These are phyloP conservation scores for Tieghemostelium lacteum DNA, from an alignment of 78 protist species.

Conservation along the genomic window DNA sequence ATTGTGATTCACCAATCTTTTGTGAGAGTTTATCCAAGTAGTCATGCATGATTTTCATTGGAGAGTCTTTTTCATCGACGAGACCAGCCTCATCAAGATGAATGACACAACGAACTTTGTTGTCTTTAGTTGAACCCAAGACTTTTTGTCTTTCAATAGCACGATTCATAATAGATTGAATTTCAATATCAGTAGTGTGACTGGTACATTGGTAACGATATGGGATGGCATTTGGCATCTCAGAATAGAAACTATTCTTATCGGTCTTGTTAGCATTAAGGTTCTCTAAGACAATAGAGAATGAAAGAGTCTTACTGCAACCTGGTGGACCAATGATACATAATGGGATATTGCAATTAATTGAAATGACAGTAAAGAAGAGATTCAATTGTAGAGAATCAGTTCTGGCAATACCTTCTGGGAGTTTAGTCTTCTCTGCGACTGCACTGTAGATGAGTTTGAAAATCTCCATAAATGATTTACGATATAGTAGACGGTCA, in stretches of 20 bases:
- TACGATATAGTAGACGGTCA: neutral
- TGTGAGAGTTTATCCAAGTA: slow-evolving; percentile 49
- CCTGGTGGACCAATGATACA: slow-evolving; percentile 80
- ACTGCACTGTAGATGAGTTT: neutral
- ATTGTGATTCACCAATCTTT: slow-evolving; percentile 16
- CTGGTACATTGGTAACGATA: slow-evolving; percentile 64
- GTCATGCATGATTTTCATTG: slow-evolving; percentile 76
- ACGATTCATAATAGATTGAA: slow-evolving; percentile 30
- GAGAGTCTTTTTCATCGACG: slow-evolving; percentile 51
- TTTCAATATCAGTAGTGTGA: slow-evolving; percentile 69
- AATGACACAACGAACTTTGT: neutral
- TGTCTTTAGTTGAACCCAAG: neutral
- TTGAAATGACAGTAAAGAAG: slow-evolving; percentile 35
- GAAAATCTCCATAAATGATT: too few species aligned
- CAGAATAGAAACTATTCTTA: neutral
- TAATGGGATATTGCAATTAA: slow-evolving; percentile 32
- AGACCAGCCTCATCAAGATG: slow-evolving; percentile 73
- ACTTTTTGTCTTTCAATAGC: slow-evolving; percentile 54
- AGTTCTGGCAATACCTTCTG: slow-evolving; percentile 68
- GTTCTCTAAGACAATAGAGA: slow-evolving; percentile 54
- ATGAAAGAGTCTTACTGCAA: slow-evolving; percentile 51
- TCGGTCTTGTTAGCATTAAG: slow-evolving; percentile 34
- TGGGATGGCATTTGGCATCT: slow-evolving; percentile 13
- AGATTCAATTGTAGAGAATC: slow-evolving; percentile 50
- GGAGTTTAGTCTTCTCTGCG: neutral